Conservation (phyloP, 345 rosid genomes). For the Anastatica hierochuntica region DNA sequence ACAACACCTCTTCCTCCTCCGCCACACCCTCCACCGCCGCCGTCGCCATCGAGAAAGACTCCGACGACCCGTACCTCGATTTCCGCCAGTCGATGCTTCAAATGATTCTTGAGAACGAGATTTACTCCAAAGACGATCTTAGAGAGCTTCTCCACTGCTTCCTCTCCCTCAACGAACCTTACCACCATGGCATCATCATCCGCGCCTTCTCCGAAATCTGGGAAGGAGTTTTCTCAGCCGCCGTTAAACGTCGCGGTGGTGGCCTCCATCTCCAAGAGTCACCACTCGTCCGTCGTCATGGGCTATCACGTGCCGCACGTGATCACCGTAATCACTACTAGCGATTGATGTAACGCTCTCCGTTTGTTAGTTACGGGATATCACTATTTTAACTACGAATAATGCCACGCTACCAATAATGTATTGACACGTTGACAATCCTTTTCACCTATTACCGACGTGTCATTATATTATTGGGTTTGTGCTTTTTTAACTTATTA, state of each 20-base stretch:
- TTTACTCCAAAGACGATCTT: slow-evolving; percentile 71
- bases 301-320: too few relatives aligned
- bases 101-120: slow-evolving; percentile 84
- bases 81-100: slow-evolving; percentile 91
- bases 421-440: slow-evolving; percentile 28
- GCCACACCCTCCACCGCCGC: slow-evolving; percentile 30
- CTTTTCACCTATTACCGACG: not conserved
- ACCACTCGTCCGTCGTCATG: slow-evolving; percentile 25
- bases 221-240: slow-evolving; percentile 38
- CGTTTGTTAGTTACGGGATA: not conserved
- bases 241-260: slow-evolving; percentile 11
- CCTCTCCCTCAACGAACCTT: slow-evolving; percentile 63
- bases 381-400: slow-evolving; percentile 8
- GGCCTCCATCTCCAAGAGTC: slow-evolving; percentile 18
- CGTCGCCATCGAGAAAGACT: slow-evolving; percentile 84
- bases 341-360: too few relatives aligned
- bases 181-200: slow-evolving; percentile 58
- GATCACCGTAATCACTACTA: too few relatives aligned
- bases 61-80: slow-evolving; percentile 84
- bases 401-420: slow-evolving; percentile 24
- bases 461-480: slow-evolving; percentile 29
- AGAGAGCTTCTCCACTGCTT: slow-evolving; percentile 77
- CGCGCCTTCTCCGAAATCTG: slow-evolving; percentile 88
- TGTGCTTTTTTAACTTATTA: slow-evolving; percentile 12
- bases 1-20: slow-evolving; percentile 23